phyloP scores from a whole-genome alignment of 1,284 basidiomycete genomes.

The Irpex sp. region DNA sequence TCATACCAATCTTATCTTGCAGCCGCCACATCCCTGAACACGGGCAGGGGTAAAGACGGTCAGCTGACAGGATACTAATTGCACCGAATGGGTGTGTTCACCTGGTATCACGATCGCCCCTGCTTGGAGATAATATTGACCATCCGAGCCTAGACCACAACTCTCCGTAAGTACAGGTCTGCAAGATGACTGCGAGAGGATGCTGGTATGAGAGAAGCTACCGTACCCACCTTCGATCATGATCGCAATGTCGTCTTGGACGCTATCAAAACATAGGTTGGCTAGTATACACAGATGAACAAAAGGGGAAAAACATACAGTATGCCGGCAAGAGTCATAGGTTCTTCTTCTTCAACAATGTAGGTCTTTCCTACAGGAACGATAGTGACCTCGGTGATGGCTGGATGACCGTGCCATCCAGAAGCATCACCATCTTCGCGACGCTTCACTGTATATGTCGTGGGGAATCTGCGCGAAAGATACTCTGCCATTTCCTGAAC shows the following conservation, averaged over 20 bases:
- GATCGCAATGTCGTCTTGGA: conserved; percentile 73
- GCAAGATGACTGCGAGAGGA: too few species aligned
- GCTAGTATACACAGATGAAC: neutral
- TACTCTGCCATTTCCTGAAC: conserved; percentile 66
- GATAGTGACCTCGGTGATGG: conserved; percentile 53
- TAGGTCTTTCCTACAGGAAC: conserved; percentile 47
- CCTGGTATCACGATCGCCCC: conserved; percentile 69
- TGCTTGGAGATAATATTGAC: conserved; percentile 70
- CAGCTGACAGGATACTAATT: neutral
- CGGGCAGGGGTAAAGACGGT: neutral
- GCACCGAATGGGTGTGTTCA: conserved; percentile 20
- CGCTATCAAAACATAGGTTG: conserved; percentile 24
- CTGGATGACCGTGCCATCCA: conserved; percentile 51
- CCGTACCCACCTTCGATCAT: conserved; percentile 63
- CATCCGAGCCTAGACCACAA: conserved; percentile 45
- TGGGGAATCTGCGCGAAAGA: conserved; percentile 58
- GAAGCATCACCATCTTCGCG: conserved; percentile 22
- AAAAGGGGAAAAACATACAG: conserved; percentile 37
- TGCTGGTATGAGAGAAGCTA: neutral
- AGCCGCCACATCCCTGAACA: conserved; percentile 71
- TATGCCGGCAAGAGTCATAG: conserved; percentile 55
- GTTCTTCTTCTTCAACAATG: conserved; percentile 51
- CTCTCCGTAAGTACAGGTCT: neutral
- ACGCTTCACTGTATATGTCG: conserved; percentile 49
- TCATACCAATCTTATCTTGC: conserved; percentile 70